Percentiles rank a stretch among this genome's conserved stretches.
Evolutionary conservation across 75 land plant genomes (phyloP).

Genomic region (Picea glauca): DNA sequence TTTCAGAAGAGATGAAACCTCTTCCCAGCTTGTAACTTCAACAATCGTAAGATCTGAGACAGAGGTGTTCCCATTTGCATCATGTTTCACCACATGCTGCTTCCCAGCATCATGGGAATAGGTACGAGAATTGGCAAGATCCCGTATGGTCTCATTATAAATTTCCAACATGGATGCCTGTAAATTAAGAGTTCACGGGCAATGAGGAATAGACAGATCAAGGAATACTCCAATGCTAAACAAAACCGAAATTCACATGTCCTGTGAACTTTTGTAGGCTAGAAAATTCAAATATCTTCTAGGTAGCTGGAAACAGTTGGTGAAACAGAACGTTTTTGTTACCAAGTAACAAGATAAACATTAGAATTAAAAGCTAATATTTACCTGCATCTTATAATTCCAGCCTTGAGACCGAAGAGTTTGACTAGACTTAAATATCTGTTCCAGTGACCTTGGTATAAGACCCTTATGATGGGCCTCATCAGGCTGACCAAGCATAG

Average conservation of each 20-base stretch:
- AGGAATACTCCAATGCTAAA: not conserved
- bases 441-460: conserved; percentile 36
- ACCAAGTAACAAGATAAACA: not conserved
- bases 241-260: not conserved
- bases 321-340: not conserved
- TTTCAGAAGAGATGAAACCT: conserved; percentile 22
- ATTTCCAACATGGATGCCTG: conserved; percentile 43
- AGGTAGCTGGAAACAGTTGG: not conserved
- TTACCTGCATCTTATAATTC: conserved; percentile 35
- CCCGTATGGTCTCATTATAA: conserved; percentile 33
- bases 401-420: conserved; percentile 31
- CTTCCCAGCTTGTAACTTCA: conserved; percentile 28
- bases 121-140: conserved; percentile 12
- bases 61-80: conserved; percentile 21
- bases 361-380: not conserved
- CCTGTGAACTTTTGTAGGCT: not conserved
- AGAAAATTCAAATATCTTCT: not conserved
- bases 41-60: conserved; percentile 29
- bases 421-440: conserved; percentile 35
- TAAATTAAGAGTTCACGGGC: not conserved
- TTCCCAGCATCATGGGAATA: conserved; percentile 14
- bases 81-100: conserved; percentile 22
- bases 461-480: conserved; percentile 21
- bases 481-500: conserved; percentile 36
- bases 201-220: not conserved